Evolutionary conservation across 768 basidiomycete genomes (phyloP).

Genomic region (Dendrothele bispora): DNA sequence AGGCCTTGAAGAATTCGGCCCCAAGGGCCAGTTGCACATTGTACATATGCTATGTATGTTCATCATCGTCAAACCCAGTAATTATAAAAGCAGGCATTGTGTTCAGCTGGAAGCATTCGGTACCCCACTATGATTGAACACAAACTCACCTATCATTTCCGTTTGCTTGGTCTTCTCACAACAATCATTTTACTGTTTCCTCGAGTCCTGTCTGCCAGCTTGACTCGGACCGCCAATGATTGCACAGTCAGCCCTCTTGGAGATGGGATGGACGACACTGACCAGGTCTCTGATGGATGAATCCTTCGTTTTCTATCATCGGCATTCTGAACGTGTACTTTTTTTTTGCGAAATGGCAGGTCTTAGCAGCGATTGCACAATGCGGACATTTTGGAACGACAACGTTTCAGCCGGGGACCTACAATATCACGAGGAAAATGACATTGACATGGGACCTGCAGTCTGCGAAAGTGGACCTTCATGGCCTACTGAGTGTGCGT

Average conservation of each 20-base stretch:
- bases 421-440: slow-evolving; percentile 55
- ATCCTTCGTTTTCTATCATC: background rate
- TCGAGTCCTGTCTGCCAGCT: too few species aligned
- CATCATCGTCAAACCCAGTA: too few species aligned
- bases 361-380: slow-evolving; percentile 45
- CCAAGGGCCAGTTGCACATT: too few species aligned
- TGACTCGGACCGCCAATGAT: too few species aligned
- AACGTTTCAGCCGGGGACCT: slow-evolving; percentile 42
- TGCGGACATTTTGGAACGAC: slow-evolving; percentile 51
- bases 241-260: slow-evolving; percentile 19
- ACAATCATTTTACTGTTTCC: too few species aligned
- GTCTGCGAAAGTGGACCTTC: slow-evolving; percentile 41
- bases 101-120: too few species aligned
- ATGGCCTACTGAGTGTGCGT: slow-evolving; percentile 34
- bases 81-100: too few species aligned
- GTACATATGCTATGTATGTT: too few species aligned
- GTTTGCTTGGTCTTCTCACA: too few species aligned
- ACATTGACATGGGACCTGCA: slow-evolving; percentile 56
- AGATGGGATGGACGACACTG: slow-evolving; percentile 22
- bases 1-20: too few species aligned
- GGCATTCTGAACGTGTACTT: background rate
- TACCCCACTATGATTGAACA: too few species aligned
- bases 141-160: too few species aligned
- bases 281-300: slow-evolving; percentile 11
- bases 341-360: slow-evolving; percentile 25